These are phyloP conservation scores for Boletales sp. DNA, from an alignment of 768 basidiomycete genomes.

Conservation along the genomic window DNA sequence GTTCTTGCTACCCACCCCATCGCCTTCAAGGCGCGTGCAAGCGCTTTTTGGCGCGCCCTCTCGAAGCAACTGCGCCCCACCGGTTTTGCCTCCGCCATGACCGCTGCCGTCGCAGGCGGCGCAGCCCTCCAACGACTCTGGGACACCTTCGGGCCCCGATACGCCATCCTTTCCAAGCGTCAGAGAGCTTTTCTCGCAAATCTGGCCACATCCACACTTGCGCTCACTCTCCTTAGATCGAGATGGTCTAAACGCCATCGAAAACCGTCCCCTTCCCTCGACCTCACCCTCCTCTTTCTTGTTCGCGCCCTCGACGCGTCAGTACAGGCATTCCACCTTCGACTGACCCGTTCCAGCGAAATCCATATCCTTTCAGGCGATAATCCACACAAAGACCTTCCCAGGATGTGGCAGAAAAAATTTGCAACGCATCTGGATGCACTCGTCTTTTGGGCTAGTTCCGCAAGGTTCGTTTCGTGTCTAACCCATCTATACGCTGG, in stretches of 20 bases:
- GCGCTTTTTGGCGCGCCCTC: conserved; percentile 35
- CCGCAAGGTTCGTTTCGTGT: conserved; percentile 61
- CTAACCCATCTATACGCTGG: neutral
- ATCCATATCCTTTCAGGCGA: neutral
- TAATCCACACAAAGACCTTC: conserved; percentile 18
- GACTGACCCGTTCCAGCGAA: conserved; percentile 6
- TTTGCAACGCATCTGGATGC: conserved; percentile 57
- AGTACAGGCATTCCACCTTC: conserved; percentile 49
- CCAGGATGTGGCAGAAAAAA: conserved; percentile 28
- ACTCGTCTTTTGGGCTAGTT: conserved; percentile 72
- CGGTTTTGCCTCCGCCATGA: conserved; percentile 69
- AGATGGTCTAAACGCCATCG: conserved; percentile 27
- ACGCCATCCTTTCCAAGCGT: conserved; percentile 32
- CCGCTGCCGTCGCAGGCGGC: conserved; percentile 62
- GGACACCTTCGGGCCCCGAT: conserved; percentile 21
- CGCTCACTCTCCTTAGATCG: conserved; percentile 54
- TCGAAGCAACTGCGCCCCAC: conserved; percentile 54
- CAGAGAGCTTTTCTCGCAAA: conserved; percentile 61
- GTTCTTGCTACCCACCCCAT: conserved; percentile 28
- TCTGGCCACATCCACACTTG: conserved; percentile 51
- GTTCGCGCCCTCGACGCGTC: conserved; percentile 67
- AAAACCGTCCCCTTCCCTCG: conserved; percentile 44
- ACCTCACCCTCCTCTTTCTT: conserved; percentile 63
- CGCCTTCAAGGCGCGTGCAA: conserved; percentile 17
- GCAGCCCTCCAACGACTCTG: conserved; percentile 48